Base-by-base conservation (phyloP, 208 protist genomes). In the Strigomonas culicis region DNA sequence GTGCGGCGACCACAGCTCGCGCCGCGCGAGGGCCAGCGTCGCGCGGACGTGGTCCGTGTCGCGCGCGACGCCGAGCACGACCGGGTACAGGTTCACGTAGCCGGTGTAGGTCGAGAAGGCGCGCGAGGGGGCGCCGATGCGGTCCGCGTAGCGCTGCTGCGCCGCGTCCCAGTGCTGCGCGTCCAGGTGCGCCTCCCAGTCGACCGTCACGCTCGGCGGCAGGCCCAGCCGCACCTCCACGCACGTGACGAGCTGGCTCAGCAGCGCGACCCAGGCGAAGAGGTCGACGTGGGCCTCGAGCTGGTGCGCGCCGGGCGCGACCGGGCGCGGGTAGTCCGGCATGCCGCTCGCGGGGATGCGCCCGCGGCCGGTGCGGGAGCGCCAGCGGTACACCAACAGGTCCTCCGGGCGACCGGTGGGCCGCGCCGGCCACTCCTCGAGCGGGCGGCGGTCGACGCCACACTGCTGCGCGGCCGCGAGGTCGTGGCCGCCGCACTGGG, bases 281-380 rank as follows among this genome's bases (percentile, higher is more conserved):
- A 87, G 74, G 58, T 94, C 88, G 39, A 94, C 81, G 64, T 94
- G 84, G 7, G 78, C 80, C 70, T 92, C 88, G n/a, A 60, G 51
- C 39, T 68, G 56, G 32, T 85, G 74, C 63, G 84, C 71, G 32
- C 71, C 83, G 2, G 55, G 17, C 66, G 85, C 92, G 30, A 80
- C 39, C 8, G 77, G 72, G 24, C 88, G 78, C 13, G 84, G 80
- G 63, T 94, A 94, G 73, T 94, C 88, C 60, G 79, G 70, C 88
- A 94, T 92, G 56, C 88, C 88, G 57, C 88, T 92, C 11, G 80
- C 77, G 1, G 75, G 70, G 27, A 92, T 60, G 24, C 72, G 66
- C 31, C 75, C 28, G 27, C 75, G 76, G 56, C 85, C 69, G 7
- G 52, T 58, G 49, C 84, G 80, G n/a, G 81, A 79, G 61, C 86